Evolutionary conservation across 495 filamentous ascomycete genomes (phyloP), one percentile per base, ranked within the genome.

Genomic region (Hypoxylon perforatum): DNA sequence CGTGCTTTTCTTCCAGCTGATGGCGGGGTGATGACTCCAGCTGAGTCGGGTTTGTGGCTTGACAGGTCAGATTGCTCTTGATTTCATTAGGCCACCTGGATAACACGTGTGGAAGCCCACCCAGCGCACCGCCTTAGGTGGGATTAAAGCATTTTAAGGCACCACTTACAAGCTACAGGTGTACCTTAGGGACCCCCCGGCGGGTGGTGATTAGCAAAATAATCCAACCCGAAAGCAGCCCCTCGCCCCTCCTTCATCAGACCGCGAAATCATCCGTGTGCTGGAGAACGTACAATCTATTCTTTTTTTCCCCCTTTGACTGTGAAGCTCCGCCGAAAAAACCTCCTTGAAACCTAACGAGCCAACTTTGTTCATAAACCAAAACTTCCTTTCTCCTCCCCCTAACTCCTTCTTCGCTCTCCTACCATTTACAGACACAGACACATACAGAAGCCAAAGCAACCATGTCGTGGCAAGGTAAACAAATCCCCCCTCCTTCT

Each of bases 401-500:
- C 28, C 22, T 28, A 28, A 18, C 25, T 48, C 18, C 25, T 56
- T 42, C 39, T n/a, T 60, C 49, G 21, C 19, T 18, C 41, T n/a
- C 38, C 60, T 39, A 47, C 48, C 51, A 28, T 15, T 10, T 14
- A 18, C 17, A 62, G 39, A 49, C 25, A 45, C 42, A 56, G 17
- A 64, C 42, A 28, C 48, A 63, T n/a, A 45, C 21, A 18, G 35
- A 61, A 61, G 36, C 39, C 44, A 45, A 45, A 72, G 61, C 56
- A 80, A 83, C 63, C 73, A 87, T 87, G 85, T 86, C 85, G 75
- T 85, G 83, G 83, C 83, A 85, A 84, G 77, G 83, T 85, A 73
- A 69, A 77, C 66, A 45, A 62, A 58, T 41, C 28, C 33, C 33
- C 46, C 51, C 57, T 41, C 35, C 51, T 33, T 38, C 17, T 50